Evolutionary conservation across 805 yeast species (phyloP), one percentile per base, ranked within the genome.

Genomic region (Saccharomycopsis sp.): DNA sequence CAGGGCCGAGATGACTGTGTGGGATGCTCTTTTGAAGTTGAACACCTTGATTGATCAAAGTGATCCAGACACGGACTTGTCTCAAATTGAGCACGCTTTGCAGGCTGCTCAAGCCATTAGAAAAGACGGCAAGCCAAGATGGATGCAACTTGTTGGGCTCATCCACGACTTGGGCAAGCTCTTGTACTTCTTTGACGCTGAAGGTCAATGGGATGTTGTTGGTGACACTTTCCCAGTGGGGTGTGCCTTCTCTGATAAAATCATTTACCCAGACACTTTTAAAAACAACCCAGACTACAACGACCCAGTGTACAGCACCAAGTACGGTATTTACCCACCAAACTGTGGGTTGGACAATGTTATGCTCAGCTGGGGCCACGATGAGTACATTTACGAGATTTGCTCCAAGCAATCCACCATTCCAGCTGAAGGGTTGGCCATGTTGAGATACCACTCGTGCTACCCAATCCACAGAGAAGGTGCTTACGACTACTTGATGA

Each of bases 141-240:
- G 86, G 86, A 77, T 79, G 64, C 85, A 79, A 55, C 58, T 78
- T 18, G 84, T 79, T 5, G 86, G 86, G 1, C 58, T 79, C 29
- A 75, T 79, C 30, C 86, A 79, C 52, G 86, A 79, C 53, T 58
- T 79, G 43, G 86, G 86, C 1, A 79, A 79, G 52, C 63, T 79
- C 15, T 61, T 79, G n/a, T 79, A 79, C 54, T 79, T 78, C 48
- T 79, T 70, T 52, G 84, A 77, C 50, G 77, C 83, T n/a, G 68
- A 73, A 50, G 85, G 85, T 4, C 85, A 79, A 55, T 79, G 85
- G 85, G 85, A 78, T 53, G 86, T 79, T 26, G 86, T 79, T 19
- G 86, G 86, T 7, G 86, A 79, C 53, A 79, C 85, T 3, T 79
- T 79, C 53, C 82, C 85, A 0, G 84, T 79, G 20, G 86, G 85